Evolutionary conservation across 1,284 basidiomycete species (phyloP).

Genomic region (Heterobasidion parviporum): DNA sequence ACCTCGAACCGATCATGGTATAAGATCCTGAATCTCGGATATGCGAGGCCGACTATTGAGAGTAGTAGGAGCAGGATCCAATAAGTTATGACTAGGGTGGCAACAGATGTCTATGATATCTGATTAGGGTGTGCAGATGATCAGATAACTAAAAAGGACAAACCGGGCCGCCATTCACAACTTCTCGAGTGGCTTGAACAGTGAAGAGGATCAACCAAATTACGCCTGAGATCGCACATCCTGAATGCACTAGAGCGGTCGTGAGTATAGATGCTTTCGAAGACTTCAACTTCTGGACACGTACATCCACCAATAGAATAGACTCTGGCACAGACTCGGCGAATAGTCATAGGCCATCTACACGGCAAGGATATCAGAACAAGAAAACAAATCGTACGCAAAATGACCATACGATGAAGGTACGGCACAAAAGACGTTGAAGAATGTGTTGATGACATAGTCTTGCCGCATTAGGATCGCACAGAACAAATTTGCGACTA

Average conservation of each 20-base stretch:
- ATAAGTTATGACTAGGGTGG: slow-evolving; percentile 46
- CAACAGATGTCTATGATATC: slow-evolving; percentile 30
- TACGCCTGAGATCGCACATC: slow-evolving; percentile 43
- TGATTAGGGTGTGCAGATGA: not conserved
- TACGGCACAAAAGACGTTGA: slow-evolving; percentile 40
- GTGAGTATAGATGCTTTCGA: not conserved
- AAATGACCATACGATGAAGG: slow-evolving; percentile 31
- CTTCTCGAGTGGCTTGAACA: slow-evolving; percentile 44
- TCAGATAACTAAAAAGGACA: slow-evolving; percentile 1
- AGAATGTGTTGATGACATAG: slow-evolving; percentile 50
- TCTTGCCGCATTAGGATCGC: slow-evolving; percentile 57
- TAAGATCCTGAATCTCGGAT: slow-evolving; percentile 37
- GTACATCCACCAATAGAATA: slow-evolving; percentile 48
- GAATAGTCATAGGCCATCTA: slow-evolving; percentile 48
- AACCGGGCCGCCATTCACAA: slow-evolving; percentile 32
- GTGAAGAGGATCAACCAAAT: slow-evolving; percentile 47
- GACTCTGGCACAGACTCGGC: slow-evolving; percentile 42
- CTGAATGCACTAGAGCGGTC: slow-evolving; percentile 38
- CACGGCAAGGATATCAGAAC: not conserved
- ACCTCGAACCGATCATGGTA: slow-evolving; percentile 46
- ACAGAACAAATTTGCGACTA: slow-evolving; percentile 44
- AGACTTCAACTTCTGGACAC: slow-evolving; percentile 10
- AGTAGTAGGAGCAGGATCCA: slow-evolving; percentile 39
- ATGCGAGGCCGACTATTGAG: slow-evolving; percentile 41
- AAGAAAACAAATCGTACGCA: not conserved